A percentile compares a stretch with the other conserved stretches of the same genome.
These are phyloP conservation scores for Podaxis pistillaris DNA, from an alignment of 768 basidiomycete genomes.

Conservation along the genomic window DNA sequence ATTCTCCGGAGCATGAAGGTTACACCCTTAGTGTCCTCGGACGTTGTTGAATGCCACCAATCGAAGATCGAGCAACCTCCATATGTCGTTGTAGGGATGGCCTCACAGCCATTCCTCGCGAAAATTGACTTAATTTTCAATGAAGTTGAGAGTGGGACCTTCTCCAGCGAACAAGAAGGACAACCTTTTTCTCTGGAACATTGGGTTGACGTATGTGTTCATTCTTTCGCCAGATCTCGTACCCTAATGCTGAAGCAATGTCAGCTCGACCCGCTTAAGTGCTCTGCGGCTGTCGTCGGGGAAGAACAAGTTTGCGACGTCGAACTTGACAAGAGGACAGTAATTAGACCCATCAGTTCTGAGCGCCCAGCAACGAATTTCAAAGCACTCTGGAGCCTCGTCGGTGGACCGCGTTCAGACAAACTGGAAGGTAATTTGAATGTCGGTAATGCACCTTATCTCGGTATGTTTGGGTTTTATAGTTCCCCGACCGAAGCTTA, in stretches of 20 bases:
- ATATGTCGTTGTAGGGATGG: conserved; percentile 42
- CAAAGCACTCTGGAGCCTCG: conserved; percentile 38
- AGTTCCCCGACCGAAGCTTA: not conserved
- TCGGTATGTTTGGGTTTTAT: not conserved
- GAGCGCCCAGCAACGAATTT: conserved; percentile 32
- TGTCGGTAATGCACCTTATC: not conserved
- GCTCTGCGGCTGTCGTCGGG: conserved; percentile 32
- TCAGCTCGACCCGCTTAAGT: conserved; percentile 43
- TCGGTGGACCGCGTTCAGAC: not conserved
- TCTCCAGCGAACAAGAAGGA: conserved; percentile 15
- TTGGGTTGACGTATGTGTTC: conserved; percentile 49
- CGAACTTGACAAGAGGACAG: conserved; percentile 47
- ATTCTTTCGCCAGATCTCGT: not conserved
- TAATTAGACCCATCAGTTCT: conserved; percentile 32
- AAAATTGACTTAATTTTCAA: conserved; percentile 45
- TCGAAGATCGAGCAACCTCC: conserved; percentile 34
- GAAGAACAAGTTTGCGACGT: conserved; percentile 54
- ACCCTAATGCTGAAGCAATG: not conserved
- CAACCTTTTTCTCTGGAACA: conserved; percentile 46
- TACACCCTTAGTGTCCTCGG: conserved; percentile 24
- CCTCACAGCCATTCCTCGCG: conserved; percentile 44
- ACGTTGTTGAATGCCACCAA: conserved; percentile 16
- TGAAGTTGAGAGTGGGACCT: conserved; percentile 20
- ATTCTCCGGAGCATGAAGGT: conserved; percentile 47
- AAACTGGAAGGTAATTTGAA: not conserved